These are phyloP conservation scores for Blastomyces gilchristii DNA, from an alignment of 2,329 filamentous ascomycete species.

Conservation along the genomic window DNA sequence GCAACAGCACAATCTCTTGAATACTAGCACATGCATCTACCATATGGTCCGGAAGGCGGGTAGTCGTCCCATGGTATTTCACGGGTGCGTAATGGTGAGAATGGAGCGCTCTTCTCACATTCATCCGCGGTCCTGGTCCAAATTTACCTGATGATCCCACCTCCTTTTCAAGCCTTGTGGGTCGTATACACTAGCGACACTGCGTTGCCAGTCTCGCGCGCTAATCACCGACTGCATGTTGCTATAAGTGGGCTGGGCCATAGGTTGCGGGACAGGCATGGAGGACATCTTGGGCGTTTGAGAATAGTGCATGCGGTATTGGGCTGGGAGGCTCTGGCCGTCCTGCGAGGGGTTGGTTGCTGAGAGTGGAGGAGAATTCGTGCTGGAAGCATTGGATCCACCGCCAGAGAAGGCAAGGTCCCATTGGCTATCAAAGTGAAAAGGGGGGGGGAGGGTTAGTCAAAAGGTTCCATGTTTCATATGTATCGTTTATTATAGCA, in stretches of 20 bases:
- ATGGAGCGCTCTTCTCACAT: neutral
- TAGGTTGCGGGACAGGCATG: slow-evolving; percentile 25
- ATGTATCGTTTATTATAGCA: neutral
- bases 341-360: slow-evolving; percentile 23
- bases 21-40: neutral
- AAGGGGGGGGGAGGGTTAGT: neutral
- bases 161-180: slow-evolving; percentile 37
- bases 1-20: neutral
- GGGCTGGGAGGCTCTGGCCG: slow-evolving; percentile 16
- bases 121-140: neutral
- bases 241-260: slow-evolving; percentile 27
- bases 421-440: slow-evolving; percentile 60
- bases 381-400: slow-evolving; percentile 31
- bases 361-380: slow-evolving; percentile 35
- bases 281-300: slow-evolving; percentile 13
- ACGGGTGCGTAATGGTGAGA: neutral
- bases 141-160: slow-evolving; percentile 24
- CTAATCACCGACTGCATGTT: slow-evolving; percentile 26
- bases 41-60: no score
- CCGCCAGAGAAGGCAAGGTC: slow-evolving; percentile 83
- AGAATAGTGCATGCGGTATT: slow-evolving; percentile 6
- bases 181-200: slow-evolving; percentile 40
- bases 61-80: neutral
- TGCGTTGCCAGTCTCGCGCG: slow-evolving; percentile 40
- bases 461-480: neutral